Conservation (phyloP, 148 eudicot genomes). For the Pharnaceum exiguum region DNA sequence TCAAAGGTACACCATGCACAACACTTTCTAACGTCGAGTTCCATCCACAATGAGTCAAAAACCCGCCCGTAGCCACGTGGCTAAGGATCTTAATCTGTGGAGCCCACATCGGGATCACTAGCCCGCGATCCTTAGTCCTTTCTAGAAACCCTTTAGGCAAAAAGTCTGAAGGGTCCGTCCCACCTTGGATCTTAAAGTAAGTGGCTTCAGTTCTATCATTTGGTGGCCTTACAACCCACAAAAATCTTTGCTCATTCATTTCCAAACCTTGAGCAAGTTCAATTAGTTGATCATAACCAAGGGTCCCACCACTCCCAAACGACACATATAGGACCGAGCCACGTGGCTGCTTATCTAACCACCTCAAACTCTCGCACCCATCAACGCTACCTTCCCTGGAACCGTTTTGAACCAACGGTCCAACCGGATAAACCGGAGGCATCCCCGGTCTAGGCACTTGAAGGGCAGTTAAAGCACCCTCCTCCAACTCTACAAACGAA, state of each 20-base stretch:
- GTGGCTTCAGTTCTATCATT: constrained; percentile 28
- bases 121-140: constrained; percentile 41
- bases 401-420: constrained; percentile 38
- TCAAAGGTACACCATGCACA: constrained; percentile 41
- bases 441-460: constrained; percentile 14
- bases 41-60: constrained; percentile 58
- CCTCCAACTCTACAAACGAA: constrained; percentile 31
- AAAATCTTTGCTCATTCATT: constrained; percentile 45
- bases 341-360: constrained; percentile 54
- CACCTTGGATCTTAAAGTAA: constrained; percentile 24
- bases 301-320: constrained; percentile 70
- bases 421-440: constrained; percentile 49
- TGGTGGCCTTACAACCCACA: constrained; percentile 52
- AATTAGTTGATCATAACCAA: constrained; percentile 29
- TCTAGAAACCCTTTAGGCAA: constrained; percentile 53
- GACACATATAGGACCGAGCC: constrained; percentile 51
- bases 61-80: constrained; percentile 47
- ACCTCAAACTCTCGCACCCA: constrained; percentile 28
- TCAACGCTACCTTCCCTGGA: background rate
- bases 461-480: constrained; percentile 24
- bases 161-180: constrained; percentile 31
- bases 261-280: constrained; percentile 56
- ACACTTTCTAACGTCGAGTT: constrained; percentile 52
- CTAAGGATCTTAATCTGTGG: constrained; percentile 43
- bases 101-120: constrained; percentile 41